Conservation (phyloP, 148 eudicot species). For the Nyssa sinensis region DNA sequence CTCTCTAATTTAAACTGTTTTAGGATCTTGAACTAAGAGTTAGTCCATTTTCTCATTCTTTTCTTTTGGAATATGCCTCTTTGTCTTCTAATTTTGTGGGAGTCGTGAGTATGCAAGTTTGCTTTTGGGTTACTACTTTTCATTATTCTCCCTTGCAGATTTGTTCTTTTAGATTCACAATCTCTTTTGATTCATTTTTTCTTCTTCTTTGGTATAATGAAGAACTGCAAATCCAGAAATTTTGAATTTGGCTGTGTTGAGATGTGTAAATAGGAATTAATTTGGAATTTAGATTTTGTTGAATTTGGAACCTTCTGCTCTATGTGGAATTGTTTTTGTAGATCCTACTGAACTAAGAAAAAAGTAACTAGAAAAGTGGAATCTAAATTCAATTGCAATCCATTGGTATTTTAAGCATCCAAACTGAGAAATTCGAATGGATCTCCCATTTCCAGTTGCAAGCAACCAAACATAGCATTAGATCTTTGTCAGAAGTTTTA, state of each 20-base stretch:
- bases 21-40: neutral
- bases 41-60: neutral
- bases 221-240: neutral
- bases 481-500: constrained; percentile 3
- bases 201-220: neutral
- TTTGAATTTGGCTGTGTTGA: neutral
- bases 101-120: neutral
- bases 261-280: too few relatives aligned
- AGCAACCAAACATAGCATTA: neutral
- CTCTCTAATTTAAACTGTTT: neutral
- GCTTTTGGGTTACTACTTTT: neutral
- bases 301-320: neutral
- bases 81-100: neutral
- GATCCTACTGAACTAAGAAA: too few relatives aligned
- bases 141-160: neutral
- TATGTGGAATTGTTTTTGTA: too few relatives aligned
- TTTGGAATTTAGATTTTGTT: neutral
- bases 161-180: neutral
- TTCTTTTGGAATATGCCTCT: neutral
- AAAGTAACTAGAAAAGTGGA: too few relatives aligned
- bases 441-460: neutral
- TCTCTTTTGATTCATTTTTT: neutral
- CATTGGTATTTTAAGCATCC: too few relatives aligned
- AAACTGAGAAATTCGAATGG: neutral
- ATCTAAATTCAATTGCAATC: neutral